Evolutionary conservation across 2,329 filamentous ascomycete species (phyloP), one percentile per base, ranked within the genome.

Genomic region (Elsinoe arachidis): DNA sequence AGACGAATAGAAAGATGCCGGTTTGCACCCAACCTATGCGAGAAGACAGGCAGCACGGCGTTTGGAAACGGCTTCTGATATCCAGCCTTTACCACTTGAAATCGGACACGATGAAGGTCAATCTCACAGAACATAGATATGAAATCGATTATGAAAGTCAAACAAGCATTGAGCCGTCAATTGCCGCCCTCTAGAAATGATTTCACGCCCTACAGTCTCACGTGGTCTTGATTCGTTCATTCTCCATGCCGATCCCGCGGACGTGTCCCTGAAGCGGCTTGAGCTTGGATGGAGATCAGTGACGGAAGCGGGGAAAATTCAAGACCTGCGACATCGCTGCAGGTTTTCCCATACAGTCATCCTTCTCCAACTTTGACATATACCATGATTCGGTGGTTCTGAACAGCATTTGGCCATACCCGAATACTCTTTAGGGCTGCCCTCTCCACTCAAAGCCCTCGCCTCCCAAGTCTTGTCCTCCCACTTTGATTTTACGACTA

Each of bases 311-410:
- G 49, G 49, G 49, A 53, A 53, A 38, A 34, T 34, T 51, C 17
- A 26, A 51, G 46, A 34, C 19, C 33, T 53, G 49, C 49, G 49
- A 53, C 49, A 53, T 53, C 49, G 49, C 49, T 53, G 49, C 49
- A 53, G 17, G 26, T 53, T 53, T 53, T 53, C 49, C 12, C 26
- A 53, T 23, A 53, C 26, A 53, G 49, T 53, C 49, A 53, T 53
- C 34, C 34, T 37, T 5, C 49, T 38, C 23, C 33, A 37, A 6
- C 17, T 44, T 44, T 10, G 9, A 21, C 11, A 21, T 21, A 51
- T 21, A 51, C 4, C 46, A 12, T 51, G 23, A 26, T 12, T 34
- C 17, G 12, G 11, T 15, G 34, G 5, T 21, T 15, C 33, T 51
- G 17, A 51, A 2, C 11, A 12, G 14, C 30, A 5, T 15, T 15